Conservation (phyloP, 345 rosid species). For the Turnera subulata region DNA sequence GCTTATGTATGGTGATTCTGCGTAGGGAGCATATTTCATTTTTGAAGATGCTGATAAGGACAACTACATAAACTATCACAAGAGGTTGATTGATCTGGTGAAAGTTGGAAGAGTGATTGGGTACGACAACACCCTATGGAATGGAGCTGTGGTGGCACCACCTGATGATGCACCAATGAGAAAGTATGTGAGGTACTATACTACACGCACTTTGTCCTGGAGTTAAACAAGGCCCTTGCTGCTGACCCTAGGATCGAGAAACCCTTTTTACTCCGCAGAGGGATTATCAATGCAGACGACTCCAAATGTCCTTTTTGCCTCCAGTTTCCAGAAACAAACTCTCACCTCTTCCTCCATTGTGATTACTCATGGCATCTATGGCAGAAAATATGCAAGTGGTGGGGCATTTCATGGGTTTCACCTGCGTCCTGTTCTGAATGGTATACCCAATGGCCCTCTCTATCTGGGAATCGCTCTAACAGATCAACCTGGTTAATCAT, state of each 20-base stretch:
- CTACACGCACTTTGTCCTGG: conserved; percentile 85
- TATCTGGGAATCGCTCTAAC: too few species aligned
- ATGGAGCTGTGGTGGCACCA: conserved; percentile 87
- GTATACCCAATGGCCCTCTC: too few species aligned
- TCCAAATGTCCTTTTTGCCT: too few species aligned
- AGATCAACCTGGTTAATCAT: too few species aligned
- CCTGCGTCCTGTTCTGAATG: too few species aligned
- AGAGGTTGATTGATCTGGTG: conserved; percentile 73
- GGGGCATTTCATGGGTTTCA: too few species aligned
- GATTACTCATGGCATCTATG: too few species aligned
- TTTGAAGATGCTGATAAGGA: conserved; percentile 99
- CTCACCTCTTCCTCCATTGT: too few species aligned
- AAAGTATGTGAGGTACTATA: conserved; percentile 83
- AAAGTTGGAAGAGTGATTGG: conserved; percentile 90
- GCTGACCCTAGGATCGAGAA: conserved; percentile 93
- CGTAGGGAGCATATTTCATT: conserved; percentile 80
- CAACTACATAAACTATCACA: conserved; percentile 90
- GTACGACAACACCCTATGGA: conserved; percentile 97
- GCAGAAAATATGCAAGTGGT: too few species aligned
- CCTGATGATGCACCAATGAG: conserved; percentile 79
- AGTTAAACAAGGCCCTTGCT: conserved; percentile 93
- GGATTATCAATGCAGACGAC: too few species aligned
- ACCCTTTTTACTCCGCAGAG: too few species aligned
- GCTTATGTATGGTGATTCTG: conserved; percentile 7
- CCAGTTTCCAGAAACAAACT: too few species aligned